Evolutionary conservation across 805 yeast species (phyloP), one percentile per base, ranked within the genome.

Genomic region (Candida incommunis): DNA sequence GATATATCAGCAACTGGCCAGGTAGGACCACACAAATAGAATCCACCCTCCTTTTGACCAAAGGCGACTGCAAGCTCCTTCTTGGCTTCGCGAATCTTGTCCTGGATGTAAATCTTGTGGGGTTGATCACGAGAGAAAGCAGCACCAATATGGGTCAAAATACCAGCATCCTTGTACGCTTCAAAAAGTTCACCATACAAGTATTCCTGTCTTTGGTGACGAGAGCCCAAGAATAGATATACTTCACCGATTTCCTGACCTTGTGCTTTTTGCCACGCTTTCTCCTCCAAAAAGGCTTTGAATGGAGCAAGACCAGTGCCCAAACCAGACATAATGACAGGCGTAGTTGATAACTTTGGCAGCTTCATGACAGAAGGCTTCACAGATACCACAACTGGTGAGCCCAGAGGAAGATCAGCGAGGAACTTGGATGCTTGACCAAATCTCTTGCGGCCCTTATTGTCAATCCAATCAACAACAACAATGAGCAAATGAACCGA

Each of bases 1-100:
- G 95, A 83, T 56, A 90, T 83, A 62, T 88, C 96, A 9, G 97
- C 96, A 58, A 90, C 96, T 26, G 97, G 97, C 97, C 97, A 90
- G 2, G 96, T 90, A 40, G 97, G 97, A 50, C 97, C 97, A 77
- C 97, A 90, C 61, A 90, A 72, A 68, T 90, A 90, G 75, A 90
- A 90, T 22, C 87, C 80, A 47, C 97, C 97, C 47, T 80, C 68
- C 66, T 87, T 73, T 51, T 69, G 67, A 40, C 79, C 81, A 64
- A 90, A 76, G 43, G 95, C 88, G 40, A 77, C 83, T 42, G 82
- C 82, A 63, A 90, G 72, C 40, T 76, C 80, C 44, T 69, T 72
- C 57, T 85, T 66, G 47, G 77, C 74, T 61, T 86, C 85, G 58
- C 87, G 75, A 62, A 90, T 90, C 63, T 82, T 78, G 65, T 90